Evolutionary conservation across 2,329 filamentous ascomycete species (phyloP).

Genomic region (Thyridium curvatum): DNA sequence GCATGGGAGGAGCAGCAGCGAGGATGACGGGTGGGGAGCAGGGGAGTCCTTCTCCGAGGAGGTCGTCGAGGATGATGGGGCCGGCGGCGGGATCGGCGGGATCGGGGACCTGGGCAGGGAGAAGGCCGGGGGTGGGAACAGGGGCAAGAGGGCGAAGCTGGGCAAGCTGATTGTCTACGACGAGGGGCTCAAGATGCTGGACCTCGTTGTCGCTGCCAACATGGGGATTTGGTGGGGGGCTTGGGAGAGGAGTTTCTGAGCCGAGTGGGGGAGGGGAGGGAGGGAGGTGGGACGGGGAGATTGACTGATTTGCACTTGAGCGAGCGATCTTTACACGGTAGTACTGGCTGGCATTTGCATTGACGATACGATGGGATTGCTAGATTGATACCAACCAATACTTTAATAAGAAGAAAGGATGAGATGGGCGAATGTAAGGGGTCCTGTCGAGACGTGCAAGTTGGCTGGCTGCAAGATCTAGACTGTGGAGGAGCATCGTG

Average conservation of each 20-base stretch:
- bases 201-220: constrained; percentile 85
- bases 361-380: no score
- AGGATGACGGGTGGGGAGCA: constrained; percentile 12
- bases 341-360: no score
- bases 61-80: constrained; percentile 28
- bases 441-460: no score
- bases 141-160: constrained; percentile 82
- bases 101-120: constrained; percentile 69
- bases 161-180: constrained; percentile 88
- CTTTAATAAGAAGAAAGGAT: no score
- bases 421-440: no score
- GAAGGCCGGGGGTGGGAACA: constrained; percentile 76
- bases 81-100: background rate
- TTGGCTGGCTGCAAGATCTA: no score
- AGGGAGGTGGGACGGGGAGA: background rate
- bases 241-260: constrained; percentile 55
- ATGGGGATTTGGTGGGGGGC: constrained; percentile 91
- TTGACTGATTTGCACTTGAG: no score
- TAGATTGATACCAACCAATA: no score
- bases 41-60: constrained; percentile 23
- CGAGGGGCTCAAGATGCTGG: constrained; percentile 92
- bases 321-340: no score
- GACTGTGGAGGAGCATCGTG: no score
- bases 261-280: background rate
- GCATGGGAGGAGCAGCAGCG: constrained; percentile 12